Evolutionary conservation across 2,329 filamentous ascomycete species (phyloP), one percentile per base, ranked within the genome.

Genomic region (Byssochlamys sp.): DNA sequence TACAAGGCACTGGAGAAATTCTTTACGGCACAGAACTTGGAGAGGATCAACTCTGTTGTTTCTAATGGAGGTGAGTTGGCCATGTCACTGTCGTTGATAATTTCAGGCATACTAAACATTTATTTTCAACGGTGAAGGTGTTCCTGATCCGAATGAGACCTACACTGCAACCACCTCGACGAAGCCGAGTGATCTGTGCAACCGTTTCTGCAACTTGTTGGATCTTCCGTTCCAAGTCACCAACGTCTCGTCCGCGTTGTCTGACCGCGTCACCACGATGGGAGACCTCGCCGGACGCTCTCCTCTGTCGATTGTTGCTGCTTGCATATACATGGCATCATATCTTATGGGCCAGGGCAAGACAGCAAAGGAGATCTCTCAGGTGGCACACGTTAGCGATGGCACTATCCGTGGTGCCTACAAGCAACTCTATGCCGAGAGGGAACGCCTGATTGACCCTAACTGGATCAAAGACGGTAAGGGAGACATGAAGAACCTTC

Each of bases 391-490:
- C 63, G 94, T 99, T 28, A 96, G 91, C 71, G 95, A 99, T 69
- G 91, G 94, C 57, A 99, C 94, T 0, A 96, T 99, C 66, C 91
- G 95, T 67, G 95, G 90, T 27, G 91, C 92, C 0, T 99, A 97
- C 79, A 94, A 94, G 70, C 86, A 89, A 67, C 80, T 99, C 53
- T 92, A 91, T 70, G 80, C 81, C 19, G 85, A 87, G 53, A 84
- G 85, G 54, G 85, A 92, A 57, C 80, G 83, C 60, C 76, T 99
- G 58, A 84, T 96, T 66, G 85, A 88, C 64, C 78, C 84, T 55
- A 84, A 88, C 59, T 92, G 90, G 84, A 80, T 92, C 56, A 80
- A 82, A 56, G 84, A 86, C 59, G 88, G 88, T 58, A 81, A 83
- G 66, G 89, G 86, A 39, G 85, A 86, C 63, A 80, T 89, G 72